These are phyloP conservation scores for Acrasis kona DNA, from an alignment of 78 protist genomes.

Conservation along the genomic window DNA sequence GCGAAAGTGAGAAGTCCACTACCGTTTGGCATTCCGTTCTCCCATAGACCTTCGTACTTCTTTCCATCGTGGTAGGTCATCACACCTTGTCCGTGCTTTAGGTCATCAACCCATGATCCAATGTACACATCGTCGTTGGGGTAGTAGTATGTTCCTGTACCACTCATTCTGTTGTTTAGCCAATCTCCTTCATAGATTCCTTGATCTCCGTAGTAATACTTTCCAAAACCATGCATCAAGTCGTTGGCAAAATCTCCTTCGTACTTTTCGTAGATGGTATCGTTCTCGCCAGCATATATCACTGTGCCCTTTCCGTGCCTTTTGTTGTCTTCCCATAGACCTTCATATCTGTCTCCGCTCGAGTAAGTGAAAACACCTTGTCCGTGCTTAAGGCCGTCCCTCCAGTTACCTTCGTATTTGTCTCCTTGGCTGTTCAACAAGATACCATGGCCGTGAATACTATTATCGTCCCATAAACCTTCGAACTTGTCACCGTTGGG, in stretches of 20 bases:
- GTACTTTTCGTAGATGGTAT: no score
- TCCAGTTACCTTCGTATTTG: slow-evolving; percentile 6
- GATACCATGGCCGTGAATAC: slow-evolving; percentile 35
- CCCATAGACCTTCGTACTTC: slow-evolving; percentile 18
- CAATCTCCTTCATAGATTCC: slow-evolving; percentile 51
- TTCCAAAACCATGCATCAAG: slow-evolving; percentile 3
- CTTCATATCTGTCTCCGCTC: slow-evolving; percentile 9
- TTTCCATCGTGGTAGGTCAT: slow-evolving; percentile 15
- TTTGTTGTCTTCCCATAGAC: background rate
- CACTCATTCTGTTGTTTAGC: slow-evolving; percentile 11
- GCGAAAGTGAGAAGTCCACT: slow-evolving; percentile 6
- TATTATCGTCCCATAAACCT: slow-evolving; percentile 10
- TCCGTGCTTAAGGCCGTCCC: slow-evolving; percentile 12
- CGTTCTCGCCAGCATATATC: background rate
- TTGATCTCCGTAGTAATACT: background rate
- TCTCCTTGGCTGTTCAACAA: slow-evolving; percentile 23
- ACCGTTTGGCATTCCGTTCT: slow-evolving; percentile 4
- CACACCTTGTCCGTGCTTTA: slow-evolving; percentile 9
- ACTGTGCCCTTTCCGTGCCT: slow-evolving; percentile 8
- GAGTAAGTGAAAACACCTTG: background rate
- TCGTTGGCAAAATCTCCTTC: slow-evolving; percentile 13
- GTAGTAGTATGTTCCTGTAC: slow-evolving; percentile 13
- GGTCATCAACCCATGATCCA: slow-evolving; percentile 24
- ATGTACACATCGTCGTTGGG: slow-evolving; percentile 31
- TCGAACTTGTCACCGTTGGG: slow-evolving; percentile 24